Conservation (phyloP, 2,329 filamentous ascomycete species). For the Aspergillus phoenicis region DNA sequence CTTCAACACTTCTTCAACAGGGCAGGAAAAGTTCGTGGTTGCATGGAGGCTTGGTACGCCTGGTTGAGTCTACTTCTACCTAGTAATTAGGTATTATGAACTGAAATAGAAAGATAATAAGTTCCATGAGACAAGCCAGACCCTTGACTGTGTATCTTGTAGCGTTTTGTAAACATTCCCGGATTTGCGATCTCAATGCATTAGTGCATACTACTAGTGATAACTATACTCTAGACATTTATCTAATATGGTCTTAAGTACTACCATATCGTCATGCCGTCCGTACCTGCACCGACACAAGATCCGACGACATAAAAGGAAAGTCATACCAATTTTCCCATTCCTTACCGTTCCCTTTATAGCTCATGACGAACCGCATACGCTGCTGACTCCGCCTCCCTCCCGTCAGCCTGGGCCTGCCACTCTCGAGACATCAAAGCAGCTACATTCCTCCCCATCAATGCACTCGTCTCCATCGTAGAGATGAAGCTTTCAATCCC, state of each 20-base stretch:
- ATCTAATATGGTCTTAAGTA: too few relatives aligned
- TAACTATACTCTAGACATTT: too few relatives aligned
- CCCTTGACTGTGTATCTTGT: too few relatives aligned
- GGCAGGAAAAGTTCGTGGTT: conserved; percentile 24
- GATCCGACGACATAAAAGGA: too few relatives aligned
- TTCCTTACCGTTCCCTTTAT: neutral
- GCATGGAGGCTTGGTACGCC: conserved; percentile 7
- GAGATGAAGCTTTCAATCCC: conserved; percentile 91
- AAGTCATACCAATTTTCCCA: neutral
- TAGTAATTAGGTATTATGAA: conserved; percentile 6
- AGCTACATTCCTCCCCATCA: conserved; percentile 73
- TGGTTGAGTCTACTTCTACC: neutral
- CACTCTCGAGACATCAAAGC: conserved; percentile 59
- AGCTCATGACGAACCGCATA: conserved; percentile 15
- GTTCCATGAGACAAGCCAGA: conserved; percentile 9
- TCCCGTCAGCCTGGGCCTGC: conserved; percentile 34
- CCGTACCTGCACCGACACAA: too few relatives aligned
- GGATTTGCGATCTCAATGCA: too few relatives aligned
- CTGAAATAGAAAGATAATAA: conserved; percentile 21
- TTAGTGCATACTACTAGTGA: too few relatives aligned
- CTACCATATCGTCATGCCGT: too few relatives aligned
- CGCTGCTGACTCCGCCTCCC: neutral
- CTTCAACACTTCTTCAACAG: conserved; percentile 33
- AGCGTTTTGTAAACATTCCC: too few relatives aligned
- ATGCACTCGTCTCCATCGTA: conserved; percentile 93